phyloP scores from a whole-genome alignment of 371 early-diverging fungal species.

The Apophysomyces variabilis region DNA sequence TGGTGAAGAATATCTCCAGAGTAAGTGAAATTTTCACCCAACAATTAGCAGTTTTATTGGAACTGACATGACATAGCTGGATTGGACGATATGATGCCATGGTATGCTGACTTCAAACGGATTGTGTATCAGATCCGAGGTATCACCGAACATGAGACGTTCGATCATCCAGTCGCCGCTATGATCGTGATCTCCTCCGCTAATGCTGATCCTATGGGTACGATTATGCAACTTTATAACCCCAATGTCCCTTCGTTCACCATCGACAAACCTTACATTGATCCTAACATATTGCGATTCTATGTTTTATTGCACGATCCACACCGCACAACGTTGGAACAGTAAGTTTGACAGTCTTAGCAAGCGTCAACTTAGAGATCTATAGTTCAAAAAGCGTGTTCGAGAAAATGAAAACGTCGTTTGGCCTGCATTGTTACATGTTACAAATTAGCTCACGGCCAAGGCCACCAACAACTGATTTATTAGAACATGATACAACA shows the following conservation, averaged over 20 bases:
- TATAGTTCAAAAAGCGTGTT: conserved; percentile 32
- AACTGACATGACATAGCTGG: conserved; percentile 27
- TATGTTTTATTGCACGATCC: conserved; percentile 81
- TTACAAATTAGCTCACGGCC: conserved; percentile 61
- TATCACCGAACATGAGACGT: conserved; percentile 88
- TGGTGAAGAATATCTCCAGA: conserved; percentile 49
- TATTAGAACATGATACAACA: conserved; percentile 28
- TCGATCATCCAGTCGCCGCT: conserved; percentile 91
- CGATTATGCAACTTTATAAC: conserved; percentile 65
- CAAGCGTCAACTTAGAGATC: background rate
- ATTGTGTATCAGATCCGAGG: conserved; percentile 68
- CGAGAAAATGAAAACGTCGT: conserved; percentile 67
- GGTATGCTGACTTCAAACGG: conserved; percentile 83
- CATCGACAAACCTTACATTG: conserved; percentile 69
- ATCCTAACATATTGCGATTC: conserved; percentile 68
- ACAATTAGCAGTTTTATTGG: background rate
- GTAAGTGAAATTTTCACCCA: conserved; percentile 32
- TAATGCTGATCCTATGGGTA: conserved; percentile 77
- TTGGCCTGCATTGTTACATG: conserved; percentile 70
- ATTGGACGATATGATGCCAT: conserved; percentile 73
- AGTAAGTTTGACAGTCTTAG: conserved; percentile 42
- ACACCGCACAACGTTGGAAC: conserved; percentile 52
- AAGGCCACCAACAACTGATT: conserved; percentile 24
- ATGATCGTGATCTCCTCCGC: conserved; percentile 80
- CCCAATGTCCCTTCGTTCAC: conserved; percentile 59